Percentiles rank a stretch among this genome's conserved stretches.
phyloP scores from a whole-genome alignment of 2,329 filamentous ascomycete species.

The Fusarium heterosporum region DNA sequence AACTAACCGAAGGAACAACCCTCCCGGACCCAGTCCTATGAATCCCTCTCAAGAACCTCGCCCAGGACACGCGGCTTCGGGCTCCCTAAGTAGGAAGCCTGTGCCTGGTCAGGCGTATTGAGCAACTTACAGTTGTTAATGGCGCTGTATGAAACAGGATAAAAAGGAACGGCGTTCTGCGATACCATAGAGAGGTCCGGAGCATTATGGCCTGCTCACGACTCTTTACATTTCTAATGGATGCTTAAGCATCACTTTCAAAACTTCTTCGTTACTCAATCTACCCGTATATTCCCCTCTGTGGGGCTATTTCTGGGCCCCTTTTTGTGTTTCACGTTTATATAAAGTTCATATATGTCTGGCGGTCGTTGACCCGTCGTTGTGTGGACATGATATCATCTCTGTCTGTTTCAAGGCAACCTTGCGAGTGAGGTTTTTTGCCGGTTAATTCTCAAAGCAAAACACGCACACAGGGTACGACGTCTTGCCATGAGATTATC shows the following conservation, averaged over 20 bases:
- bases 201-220: conserved; percentile 42
- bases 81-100: conserved; percentile 65
- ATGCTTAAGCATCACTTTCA: conserved; percentile 40
- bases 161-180: conserved; percentile 49
- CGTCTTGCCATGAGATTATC: conserved; percentile 25
- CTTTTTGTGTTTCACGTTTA: conserved; percentile 41
- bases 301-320: conserved; percentile 30
- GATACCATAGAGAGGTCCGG: conserved; percentile 41
- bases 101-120: conserved; percentile 65
- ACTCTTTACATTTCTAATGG: conserved; percentile 41
- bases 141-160: conserved; percentile 40
- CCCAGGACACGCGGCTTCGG: conserved; percentile 54
- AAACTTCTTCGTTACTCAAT: conserved; percentile 46
- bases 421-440: conserved; percentile 19
- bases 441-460: conserved; percentile 13
- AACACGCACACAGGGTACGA: conserved; percentile 31
- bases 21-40: conserved; percentile 61
- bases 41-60: conserved; percentile 54
- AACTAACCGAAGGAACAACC: conserved; percentile 56
- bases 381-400: conserved; percentile 34
- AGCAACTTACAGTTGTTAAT: conserved; percentile 26
- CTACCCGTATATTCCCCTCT: conserved; percentile 22
- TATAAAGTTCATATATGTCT: conserved; percentile 43
- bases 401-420: conserved; percentile 27
- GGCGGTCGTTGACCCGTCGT: conserved; percentile 32